phyloP scores from a whole-genome alignment of 2,329 filamentous ascomycete species.

The Colletotrichum tofieldiae region DNA sequence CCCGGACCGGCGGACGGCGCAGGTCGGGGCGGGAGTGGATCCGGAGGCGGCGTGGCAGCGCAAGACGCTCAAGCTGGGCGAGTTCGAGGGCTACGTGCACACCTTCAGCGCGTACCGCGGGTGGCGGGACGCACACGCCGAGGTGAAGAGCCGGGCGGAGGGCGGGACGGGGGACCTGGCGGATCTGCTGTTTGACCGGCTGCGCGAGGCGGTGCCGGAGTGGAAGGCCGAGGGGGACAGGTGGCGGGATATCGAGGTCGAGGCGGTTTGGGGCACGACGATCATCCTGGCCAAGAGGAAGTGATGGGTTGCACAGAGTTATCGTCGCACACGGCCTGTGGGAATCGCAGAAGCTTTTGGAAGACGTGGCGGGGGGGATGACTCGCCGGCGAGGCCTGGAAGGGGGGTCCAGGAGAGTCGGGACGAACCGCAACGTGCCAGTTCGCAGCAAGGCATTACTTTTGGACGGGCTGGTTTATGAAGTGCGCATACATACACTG shows the following conservation, averaged over 20 bases:
- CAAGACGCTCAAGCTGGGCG: conserved; percentile 68
- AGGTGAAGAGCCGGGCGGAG: conserved; percentile 62
- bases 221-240: conserved; percentile 64
- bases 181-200: conserved; percentile 74
- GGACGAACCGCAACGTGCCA: conserved; percentile 31
- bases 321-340: no score
- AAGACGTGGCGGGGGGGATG: not conserved
- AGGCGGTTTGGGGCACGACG: conserved; percentile 74
- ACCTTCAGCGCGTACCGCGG: conserved; percentile 74
- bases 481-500: not conserved
- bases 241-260: conserved; percentile 70
- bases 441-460: not conserved
- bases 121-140: conserved; percentile 72
- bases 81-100: conserved; percentile 73
- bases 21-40: conserved; percentile 48
- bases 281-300: conserved; percentile 70
- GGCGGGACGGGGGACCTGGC: conserved; percentile 74
- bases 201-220: conserved; percentile 67
- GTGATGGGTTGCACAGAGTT: conserved; percentile 39
- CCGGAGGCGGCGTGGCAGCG: conserved; percentile 63
- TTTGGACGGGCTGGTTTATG: not conserved
- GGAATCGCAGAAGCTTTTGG: not conserved
- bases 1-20: conserved; percentile 60
- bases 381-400: conserved; percentile 18
- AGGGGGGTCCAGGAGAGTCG: conserved; percentile 1